Conservation (phyloP, 306 rosid genomes). For the Fagus sylvatica region DNA sequence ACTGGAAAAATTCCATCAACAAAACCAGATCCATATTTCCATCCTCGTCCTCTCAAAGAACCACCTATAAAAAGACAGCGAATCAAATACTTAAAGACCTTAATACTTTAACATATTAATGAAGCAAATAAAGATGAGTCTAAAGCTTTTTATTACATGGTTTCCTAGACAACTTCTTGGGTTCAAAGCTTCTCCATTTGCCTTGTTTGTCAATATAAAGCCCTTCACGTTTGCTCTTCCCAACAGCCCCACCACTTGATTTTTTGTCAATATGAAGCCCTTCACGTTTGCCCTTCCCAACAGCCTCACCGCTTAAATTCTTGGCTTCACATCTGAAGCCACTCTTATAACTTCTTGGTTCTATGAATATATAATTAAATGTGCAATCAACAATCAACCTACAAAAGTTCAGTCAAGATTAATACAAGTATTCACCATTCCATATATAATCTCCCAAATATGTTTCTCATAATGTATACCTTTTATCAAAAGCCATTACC, state of each 20-base stretch:
- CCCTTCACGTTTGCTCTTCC: slow-evolving; percentile 69
- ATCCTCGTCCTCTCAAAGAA: slow-evolving; percentile 87
- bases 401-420: slow-evolving; percentile 14
- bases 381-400: slow-evolving; percentile 37
- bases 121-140: slow-evolving; percentile 9
- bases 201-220: slow-evolving; percentile 66
- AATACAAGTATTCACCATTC: background rate
- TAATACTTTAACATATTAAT: slow-evolving; percentile 14
- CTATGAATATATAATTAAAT: slow-evolving; percentile 22
- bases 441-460: background rate
- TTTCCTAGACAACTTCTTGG: slow-evolving; percentile 81
- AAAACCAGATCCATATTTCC: slow-evolving; percentile 96
- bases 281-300: slow-evolving; percentile 68
- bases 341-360: slow-evolving; percentile 24
- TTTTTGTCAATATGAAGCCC: slow-evolving; percentile 47
- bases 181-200: slow-evolving; percentile 73
- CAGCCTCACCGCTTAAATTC: slow-evolving; percentile 45
- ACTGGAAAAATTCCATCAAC: slow-evolving; percentile 92
- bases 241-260: slow-evolving; percentile 42
- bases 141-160: slow-evolving; percentile 44
- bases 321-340: slow-evolving; percentile 42
- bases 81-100: slow-evolving; percentile 22
- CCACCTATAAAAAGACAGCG: slow-evolving; percentile 61
- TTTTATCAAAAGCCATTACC: background rate
- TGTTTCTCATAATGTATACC: background rate